Evolutionary conservation across 1,284 basidiomycete species (phyloP).

Genomic region (Inonotus obliquus): DNA sequence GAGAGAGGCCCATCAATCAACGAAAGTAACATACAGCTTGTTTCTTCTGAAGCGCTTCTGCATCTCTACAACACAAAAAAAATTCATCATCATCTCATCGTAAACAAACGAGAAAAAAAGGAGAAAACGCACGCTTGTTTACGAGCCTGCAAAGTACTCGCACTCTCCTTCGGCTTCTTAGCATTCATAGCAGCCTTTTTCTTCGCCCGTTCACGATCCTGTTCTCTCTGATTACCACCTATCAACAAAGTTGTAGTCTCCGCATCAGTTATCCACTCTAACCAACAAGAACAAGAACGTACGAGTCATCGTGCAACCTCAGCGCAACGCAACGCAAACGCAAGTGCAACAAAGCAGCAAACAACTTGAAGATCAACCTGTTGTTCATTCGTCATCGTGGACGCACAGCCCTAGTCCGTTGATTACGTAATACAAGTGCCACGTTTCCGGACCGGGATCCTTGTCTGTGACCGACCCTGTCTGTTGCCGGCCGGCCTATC

Average conservation of each 20-base stretch:
- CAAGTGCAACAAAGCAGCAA: too few species aligned
- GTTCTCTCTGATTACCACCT: constrained; percentile 31
- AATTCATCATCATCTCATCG: not conserved
- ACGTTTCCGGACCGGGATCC: too few species aligned
- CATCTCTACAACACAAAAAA: constrained; percentile 22
- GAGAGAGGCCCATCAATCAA: too few species aligned
- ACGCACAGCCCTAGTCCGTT: too few species aligned
- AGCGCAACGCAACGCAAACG: too few species aligned
- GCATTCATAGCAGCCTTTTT: constrained; percentile 25
- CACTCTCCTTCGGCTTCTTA: constrained; percentile 26
- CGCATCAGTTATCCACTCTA: not conserved
- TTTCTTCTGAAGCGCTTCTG: constrained; percentile 25
- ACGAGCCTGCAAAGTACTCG: constrained; percentile 23
- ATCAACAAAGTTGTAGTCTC: not conserved
- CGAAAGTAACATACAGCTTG: constrained; percentile 17
- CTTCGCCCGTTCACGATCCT: constrained; percentile 26
- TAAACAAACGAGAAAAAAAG: not conserved
- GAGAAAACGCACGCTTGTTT: constrained; percentile 26
- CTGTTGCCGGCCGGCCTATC: too few species aligned
- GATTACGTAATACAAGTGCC: too few species aligned
- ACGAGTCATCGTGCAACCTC: constrained; percentile 13
- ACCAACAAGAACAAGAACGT: not conserved
- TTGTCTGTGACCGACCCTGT: too few species aligned
- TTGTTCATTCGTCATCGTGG: not conserved
- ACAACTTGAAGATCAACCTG: not conserved